These are phyloP conservation scores for Aspergillus carbonarius DNA, from an alignment of 2,329 filamentous ascomycete species.

Conservation along the genomic window DNA sequence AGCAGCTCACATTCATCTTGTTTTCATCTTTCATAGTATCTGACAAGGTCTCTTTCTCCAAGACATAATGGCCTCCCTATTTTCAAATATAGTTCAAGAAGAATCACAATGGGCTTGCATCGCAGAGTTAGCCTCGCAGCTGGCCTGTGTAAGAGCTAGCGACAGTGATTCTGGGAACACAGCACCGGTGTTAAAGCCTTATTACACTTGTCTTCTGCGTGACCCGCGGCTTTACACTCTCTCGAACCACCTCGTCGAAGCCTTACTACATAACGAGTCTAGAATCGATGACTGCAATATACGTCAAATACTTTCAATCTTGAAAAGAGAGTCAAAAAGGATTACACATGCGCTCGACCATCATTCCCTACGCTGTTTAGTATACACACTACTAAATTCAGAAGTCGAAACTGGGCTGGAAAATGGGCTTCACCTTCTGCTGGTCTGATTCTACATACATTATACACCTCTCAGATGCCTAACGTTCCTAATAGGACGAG, in stretches of 20 bases:
- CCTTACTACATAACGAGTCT: conserved; percentile 1
- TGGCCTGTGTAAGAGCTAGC: neutral
- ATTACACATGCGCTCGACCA: conserved; percentile 7
- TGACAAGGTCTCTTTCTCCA: neutral
- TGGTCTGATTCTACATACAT: conserved; percentile 11
- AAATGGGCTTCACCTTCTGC: conserved; percentile 17
- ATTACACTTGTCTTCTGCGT: conserved; percentile 2
- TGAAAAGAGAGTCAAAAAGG: neutral
- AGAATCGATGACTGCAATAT: neutral
- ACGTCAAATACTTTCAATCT: conserved; percentile 2
- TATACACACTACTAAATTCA: conserved; percentile 18
- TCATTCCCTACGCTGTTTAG: conserved; percentile 13
- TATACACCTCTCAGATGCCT: neutral
- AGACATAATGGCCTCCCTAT: conserved; percentile 2
- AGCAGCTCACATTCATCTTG: neutral
- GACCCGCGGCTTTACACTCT: conserved; percentile 7
- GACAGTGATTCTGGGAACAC: neutral
- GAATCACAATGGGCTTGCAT: neutral
- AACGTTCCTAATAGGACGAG: conserved; percentile 13
- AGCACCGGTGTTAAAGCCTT: neutral
- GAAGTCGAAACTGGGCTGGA: conserved; percentile 4
- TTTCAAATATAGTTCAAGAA: neutral
- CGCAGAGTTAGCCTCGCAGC: conserved; percentile 6
- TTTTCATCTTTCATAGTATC: neutral
- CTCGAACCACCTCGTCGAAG: conserved; percentile 5